Base-by-base conservation (phyloP, 495 filamentous ascomycete species). In the Stereocaulon alpinum region DNA sequence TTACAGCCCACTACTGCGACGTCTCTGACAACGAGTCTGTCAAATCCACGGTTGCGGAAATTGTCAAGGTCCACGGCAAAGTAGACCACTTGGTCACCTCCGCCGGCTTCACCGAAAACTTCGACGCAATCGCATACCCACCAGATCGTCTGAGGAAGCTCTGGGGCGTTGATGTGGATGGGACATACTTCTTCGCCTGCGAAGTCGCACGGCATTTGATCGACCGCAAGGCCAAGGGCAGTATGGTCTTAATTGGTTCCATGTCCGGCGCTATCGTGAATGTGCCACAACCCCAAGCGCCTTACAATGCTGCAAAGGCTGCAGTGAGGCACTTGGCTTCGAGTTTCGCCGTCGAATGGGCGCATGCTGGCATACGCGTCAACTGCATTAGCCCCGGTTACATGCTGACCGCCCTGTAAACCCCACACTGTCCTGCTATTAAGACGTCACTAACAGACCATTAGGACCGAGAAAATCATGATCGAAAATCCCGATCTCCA, bases 51-150 rank as follows among this genome's bases (percentile, higher is more conserved):
- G 76, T 96, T 44, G 75, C 77, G 34, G 86, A 89, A 56, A 82
- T 96, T 60, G 67, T 87, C 37, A 68, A 74, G 42, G 75, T 81
- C 58, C 89, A 95, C 69, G 85, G 86, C 68, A 82, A 84, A 67
- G 87, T 96, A 67, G 91, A 97, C 73, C 83, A 86, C 70, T 82
- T 98, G 32, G 91, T 98, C 60, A 96, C 92, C 29, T 95, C 91
- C 9, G 93, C 93, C 32, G 93, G 93, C 7, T 94, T 97, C 76
- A 90, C 87, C 9, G 93, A 98, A 74, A 96, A 96, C 73, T 95
- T 90, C 67, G 85, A 91, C 63, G 91, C 91, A 37, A 86, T 89
- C 67, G 78, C 80, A 60, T 98, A 96, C 72, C 90, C 91, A 0
- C 79, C 87, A 57, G 91, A 96, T 64, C 82, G 91, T 58, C 82